phyloP scores from a whole-genome alignment of 2,329 filamentous ascomycete genomes.

The Neopestalotiopsis sp. region DNA sequence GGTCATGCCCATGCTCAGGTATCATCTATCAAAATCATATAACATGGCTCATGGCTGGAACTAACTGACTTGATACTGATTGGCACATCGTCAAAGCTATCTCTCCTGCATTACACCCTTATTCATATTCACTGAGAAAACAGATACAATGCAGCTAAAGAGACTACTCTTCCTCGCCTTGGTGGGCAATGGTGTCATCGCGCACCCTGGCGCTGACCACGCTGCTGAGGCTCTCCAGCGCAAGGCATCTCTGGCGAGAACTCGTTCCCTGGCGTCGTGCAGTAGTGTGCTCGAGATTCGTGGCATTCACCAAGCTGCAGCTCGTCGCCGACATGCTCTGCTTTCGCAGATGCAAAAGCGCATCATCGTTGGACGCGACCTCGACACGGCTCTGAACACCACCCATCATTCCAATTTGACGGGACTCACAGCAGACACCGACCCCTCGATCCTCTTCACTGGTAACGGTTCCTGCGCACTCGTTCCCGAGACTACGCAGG shows the following conservation, averaged over 20 bases:
- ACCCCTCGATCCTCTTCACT: constrained; percentile 38
- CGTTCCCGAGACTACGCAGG: constrained; percentile 35
- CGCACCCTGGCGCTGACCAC: constrained; percentile 18
- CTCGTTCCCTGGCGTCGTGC: constrained; percentile 37
- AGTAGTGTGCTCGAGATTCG: constrained; percentile 36
- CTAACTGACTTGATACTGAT: not conserved
- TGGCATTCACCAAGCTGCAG: constrained; percentile 35
- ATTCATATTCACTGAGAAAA: too few species aligned
- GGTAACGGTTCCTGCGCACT: constrained; percentile 35
- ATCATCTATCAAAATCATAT: too few species aligned
- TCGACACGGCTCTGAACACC: constrained; percentile 33
- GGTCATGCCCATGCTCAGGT: too few species aligned
- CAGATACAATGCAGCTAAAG: not conserved
- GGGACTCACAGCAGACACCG: constrained; percentile 37
- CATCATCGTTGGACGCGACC: constrained; percentile 35
- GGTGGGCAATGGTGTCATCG: not conserved
- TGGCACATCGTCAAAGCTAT: not conserved
- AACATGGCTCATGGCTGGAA: not conserved
- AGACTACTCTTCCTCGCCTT: constrained; percentile 3
- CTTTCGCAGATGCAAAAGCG: constrained; percentile 36
- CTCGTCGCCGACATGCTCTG: constrained; percentile 37
- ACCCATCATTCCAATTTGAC: constrained; percentile 35
- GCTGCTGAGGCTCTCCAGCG: constrained; percentile 14
- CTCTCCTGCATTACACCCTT: not conserved
- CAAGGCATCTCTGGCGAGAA: not conserved